A percentile compares a stretch with the other conserved stretches of the same genome.
phyloP scores from a whole-genome alignment of 139 green algal species.

The Chlorella vulgaris region DNA sequence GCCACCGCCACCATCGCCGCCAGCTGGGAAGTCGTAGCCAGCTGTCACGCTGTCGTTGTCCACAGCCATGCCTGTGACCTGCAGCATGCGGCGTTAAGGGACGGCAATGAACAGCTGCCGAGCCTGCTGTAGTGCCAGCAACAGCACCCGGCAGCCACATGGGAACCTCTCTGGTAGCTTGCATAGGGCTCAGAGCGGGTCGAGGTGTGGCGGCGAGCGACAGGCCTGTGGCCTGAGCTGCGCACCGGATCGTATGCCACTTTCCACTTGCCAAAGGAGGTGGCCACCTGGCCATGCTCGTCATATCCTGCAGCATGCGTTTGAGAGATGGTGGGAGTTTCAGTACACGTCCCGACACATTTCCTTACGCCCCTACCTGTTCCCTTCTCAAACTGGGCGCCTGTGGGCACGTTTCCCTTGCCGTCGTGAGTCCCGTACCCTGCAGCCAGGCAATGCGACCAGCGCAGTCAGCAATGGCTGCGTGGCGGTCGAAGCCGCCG shows the following conservation, averaged over 20 bases:
- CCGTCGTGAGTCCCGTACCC: slow-evolving; percentile 37
- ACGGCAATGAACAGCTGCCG: too few relatives aligned
- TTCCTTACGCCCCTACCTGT: too few relatives aligned
- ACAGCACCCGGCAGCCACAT: too few relatives aligned
- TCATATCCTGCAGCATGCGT: slow-evolving; percentile 28
- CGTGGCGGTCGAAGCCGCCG: neutral
- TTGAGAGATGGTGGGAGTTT: too few relatives aligned
- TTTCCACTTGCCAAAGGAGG: slow-evolving; percentile 21
- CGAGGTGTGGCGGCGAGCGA: too few relatives aligned
- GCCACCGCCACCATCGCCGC: neutral
- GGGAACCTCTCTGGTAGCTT: too few relatives aligned
- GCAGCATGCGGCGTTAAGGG: too few relatives aligned
- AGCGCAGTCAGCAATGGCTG: neutral
- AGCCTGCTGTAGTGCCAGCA: too few relatives aligned
- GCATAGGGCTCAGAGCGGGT: too few relatives aligned
- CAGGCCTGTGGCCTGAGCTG: neutral
- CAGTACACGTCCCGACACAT: too few relatives aligned
- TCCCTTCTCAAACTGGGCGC: slow-evolving; percentile 3
- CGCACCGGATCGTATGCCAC: slow-evolving; percentile 32
- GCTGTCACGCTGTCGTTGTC: neutral
- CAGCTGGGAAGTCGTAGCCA: slow-evolving; percentile 24
- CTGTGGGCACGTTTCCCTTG: slow-evolving; percentile 25
- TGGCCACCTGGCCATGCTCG: slow-evolving; percentile 32
- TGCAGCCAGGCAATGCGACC: neutral
- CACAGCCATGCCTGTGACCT: slow-evolving; percentile 21